Base-by-base conservation (phyloP, 2,329 filamentous ascomycete genomes). In the Talaromyces sp. region DNA sequence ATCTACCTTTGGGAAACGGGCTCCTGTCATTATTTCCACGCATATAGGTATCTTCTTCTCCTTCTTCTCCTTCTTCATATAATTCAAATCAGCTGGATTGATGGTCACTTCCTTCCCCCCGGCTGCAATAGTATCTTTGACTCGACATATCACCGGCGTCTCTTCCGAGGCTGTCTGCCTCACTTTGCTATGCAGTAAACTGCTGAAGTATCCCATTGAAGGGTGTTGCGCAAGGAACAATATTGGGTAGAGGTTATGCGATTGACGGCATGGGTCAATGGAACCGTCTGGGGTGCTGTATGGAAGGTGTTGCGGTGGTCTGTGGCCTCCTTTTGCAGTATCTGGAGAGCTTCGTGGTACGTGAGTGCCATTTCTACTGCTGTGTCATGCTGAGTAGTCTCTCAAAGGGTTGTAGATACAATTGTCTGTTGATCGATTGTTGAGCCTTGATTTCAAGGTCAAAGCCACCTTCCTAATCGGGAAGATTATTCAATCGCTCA, bases 11-110 rank as follows among this genome's bases (percentile, higher is more conserved):
- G 69, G 67, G 51, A 71, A 71, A 6, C 58, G 60, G 2, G 66
- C 68, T 11, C 69, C 69, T 3, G 67, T 70, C 67, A 69, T 70
- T 35, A 71, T 68, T 56, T 70, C 66, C 22, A 68, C 62, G 41
- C 68, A 70, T 11, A 61, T 56, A 28, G 57, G 57, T 2, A 53
- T 17, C 2, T 57, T 56, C 3, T 28, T 39, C 9, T n/a, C n/a
- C n/a, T n/a, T n/a, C n/a, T n/a, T n/a, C n/a, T n/a, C n/a, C n/a
- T n/a, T n/a, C n/a, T n/a, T n/a, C n/a, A n/a, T n/a, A n/a, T 15
- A 9, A 15, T 39, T 31, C 7, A 25, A 1, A 15, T 19, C 28
- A 50, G 9, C n/a, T 35, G 28, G 11, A 1, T 19, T 19, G 10
- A 62, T 37, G 7, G 28, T 46, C 31, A 63, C 19, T 9, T 60